Conservation (phyloP, 2,329 filamentous ascomycete species). For the Dactylellina drechsleri region DNA sequence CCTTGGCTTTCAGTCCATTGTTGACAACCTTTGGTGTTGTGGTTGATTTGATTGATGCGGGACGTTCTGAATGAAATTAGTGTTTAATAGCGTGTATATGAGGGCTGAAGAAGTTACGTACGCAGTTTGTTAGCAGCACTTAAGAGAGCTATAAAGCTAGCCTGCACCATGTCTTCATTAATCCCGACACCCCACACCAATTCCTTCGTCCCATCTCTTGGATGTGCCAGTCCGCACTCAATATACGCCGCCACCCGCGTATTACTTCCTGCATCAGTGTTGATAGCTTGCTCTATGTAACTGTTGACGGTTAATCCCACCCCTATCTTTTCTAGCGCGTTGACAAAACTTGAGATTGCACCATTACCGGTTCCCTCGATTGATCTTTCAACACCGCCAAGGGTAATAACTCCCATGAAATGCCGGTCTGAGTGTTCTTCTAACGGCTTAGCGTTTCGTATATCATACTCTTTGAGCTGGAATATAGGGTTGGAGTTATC, state of each 20-base stretch:
- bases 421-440: constrained; percentile 76
- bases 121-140: constrained; percentile 86
- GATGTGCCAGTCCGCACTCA: constrained; percentile 69
- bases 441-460: constrained; percentile 68
- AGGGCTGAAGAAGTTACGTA: too few species aligned
- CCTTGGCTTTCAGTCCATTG: too few species aligned
- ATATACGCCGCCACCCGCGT: constrained; percentile 94
- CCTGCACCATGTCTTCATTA: constrained; percentile 91
- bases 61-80: too few species aligned
- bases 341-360: constrained; percentile 86
- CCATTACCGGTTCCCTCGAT: constrained; percentile 86
- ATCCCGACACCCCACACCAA: constrained; percentile 91
- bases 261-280: constrained; percentile 81
- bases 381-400: constrained; percentile 81
- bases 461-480: constrained; percentile 88
- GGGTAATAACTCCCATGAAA: constrained; percentile 75
- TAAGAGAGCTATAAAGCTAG: constrained; percentile 84
- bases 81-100: too few species aligned
- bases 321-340: constrained; percentile 79
- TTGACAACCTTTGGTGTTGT: too few species aligned
- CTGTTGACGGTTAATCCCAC: constrained; percentile 90
- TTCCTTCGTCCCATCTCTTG: constrained; percentile 65
- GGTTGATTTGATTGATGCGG: too few species aligned
- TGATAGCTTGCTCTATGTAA: constrained; percentile 96
- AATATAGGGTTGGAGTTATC: constrained; percentile 80